A percentile compares a stretch with the other conserved stretches of the same genome.
Conservation (phyloP, 306 rosid genomes). For the Amphicarpaea edgeworthii region DNA sequence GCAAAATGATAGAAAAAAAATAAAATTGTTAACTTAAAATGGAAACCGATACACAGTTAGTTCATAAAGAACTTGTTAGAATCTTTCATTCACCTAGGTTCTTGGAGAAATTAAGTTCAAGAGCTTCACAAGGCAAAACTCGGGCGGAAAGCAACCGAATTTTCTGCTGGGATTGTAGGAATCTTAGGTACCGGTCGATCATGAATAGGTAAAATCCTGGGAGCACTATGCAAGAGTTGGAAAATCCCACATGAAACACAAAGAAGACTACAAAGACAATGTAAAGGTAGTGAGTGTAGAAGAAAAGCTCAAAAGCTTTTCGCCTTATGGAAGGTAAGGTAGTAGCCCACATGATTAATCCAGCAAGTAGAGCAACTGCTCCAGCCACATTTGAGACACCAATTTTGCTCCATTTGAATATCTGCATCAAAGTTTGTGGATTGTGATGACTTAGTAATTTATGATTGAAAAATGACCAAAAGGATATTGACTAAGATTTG, state of each 20-base stretch:
- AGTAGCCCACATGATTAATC: slow-evolving; percentile 65
- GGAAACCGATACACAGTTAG: slow-evolving; percentile 1
- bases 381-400: slow-evolving; percentile 71
- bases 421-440: slow-evolving; percentile 44
- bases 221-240: slow-evolving; percentile 60
- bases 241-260: slow-evolving; percentile 64
- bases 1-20: slow-evolving; percentile 16
- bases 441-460: slow-evolving; percentile 8
- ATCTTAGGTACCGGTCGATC: slow-evolving; percentile 62
- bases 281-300: slow-evolving; percentile 64
- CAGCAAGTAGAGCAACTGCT: slow-evolving; percentile 58
- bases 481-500: not conserved
- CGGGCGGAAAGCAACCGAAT: slow-evolving; percentile 54
- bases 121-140: slow-evolving; percentile 62
- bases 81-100: slow-evolving; percentile 49
- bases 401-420: slow-evolving; percentile 58
- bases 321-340: slow-evolving; percentile 57
- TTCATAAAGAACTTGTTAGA: not conserved
- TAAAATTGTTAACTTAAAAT: not conserved
- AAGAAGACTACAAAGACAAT: slow-evolving; percentile 64
- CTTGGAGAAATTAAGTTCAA: slow-evolving; percentile 71
- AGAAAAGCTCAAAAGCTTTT: slow-evolving; percentile 64
- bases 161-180: slow-evolving; percentile 61
- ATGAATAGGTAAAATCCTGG: slow-evolving; percentile 73
- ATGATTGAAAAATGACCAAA: not conserved